Evolutionary conservation across 2,329 filamentous ascomycete species (phyloP).

Genomic region (Arthroderma sp.): DNA sequence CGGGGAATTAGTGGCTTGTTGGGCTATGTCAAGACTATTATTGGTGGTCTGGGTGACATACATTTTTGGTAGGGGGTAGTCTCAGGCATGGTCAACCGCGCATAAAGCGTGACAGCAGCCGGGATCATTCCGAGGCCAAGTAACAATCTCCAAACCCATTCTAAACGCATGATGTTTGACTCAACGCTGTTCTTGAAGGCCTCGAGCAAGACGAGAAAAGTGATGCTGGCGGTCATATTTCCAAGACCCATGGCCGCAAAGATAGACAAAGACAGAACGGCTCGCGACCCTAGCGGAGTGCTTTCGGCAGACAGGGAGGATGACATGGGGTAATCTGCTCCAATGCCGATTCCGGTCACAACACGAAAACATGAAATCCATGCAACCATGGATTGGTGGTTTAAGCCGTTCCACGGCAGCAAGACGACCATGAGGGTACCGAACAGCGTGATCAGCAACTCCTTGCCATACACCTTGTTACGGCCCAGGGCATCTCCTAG

Average conservation of each 20-base stretch:
- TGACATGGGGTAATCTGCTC: constrained; percentile 3
- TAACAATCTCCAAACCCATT: background rate
- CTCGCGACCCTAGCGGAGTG: background rate
- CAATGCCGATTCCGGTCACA: constrained; percentile 3
- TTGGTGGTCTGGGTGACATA: background rate
- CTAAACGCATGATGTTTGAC: background rate
- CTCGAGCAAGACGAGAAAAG: background rate
- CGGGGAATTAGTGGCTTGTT: background rate
- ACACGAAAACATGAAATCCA: constrained; percentile 1
- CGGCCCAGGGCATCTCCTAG: constrained; percentile 1
- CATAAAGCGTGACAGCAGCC: background rate
- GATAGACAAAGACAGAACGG: background rate
- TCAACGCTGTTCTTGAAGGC: background rate
- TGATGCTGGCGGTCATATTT: background rate
- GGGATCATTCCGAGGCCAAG: background rate
- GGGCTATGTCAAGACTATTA: too few relatives aligned
- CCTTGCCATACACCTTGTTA: constrained; percentile 1
- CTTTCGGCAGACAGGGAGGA: background rate
- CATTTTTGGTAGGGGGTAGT: background rate
- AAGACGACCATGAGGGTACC: background rate
- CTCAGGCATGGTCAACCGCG: background rate
- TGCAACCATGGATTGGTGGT: background rate
- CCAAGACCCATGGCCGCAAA: background rate
- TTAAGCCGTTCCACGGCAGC: background rate
- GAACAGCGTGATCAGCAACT: background rate